A percentile compares a stretch with the other conserved stretches of the same genome.
Evolutionary conservation across 2,329 filamentous ascomycete genomes (phyloP).

Genomic region (Biscogniauxia mediterranea): DNA sequence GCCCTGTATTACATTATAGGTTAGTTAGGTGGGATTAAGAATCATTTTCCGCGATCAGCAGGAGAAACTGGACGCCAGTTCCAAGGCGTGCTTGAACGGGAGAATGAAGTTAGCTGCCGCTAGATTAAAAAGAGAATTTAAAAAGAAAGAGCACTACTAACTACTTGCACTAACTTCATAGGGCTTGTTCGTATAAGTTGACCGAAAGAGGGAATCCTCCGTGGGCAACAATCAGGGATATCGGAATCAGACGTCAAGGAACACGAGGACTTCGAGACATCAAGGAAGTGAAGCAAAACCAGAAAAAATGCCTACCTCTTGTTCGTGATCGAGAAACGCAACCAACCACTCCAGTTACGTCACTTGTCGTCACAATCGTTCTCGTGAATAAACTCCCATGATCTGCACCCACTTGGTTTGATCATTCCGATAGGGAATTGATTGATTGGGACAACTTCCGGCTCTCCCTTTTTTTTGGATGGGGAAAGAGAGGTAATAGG

Average conservation of each 20-base stretch:
- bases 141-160: neutral
- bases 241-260: neutral
- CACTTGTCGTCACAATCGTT: neutral
- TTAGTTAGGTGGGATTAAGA: constrained; percentile 6
- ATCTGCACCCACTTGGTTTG: neutral
- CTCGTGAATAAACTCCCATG: neutral
- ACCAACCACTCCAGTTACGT: neutral
- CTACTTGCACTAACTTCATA: neutral
- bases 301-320: neutral
- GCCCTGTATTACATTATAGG: too few species aligned
- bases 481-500: too few species aligned
- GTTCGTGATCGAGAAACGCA: neutral
- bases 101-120: neutral
- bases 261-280: neutral
- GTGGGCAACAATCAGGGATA: neutral
- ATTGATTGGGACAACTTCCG: too few species aligned
- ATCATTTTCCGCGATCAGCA: constrained; percentile 22
- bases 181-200: neutral
- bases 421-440: neutral
- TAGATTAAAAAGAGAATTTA: too few species aligned
- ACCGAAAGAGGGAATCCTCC: neutral
- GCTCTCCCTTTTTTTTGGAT: too few species aligned
- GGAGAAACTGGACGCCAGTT: constrained; percentile 11
- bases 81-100: too few species aligned
- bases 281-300: neutral